These are phyloP conservation scores for Fallopia convolvulus DNA, from an alignment of 148 eudicot genomes.

Conservation along the genomic window DNA sequence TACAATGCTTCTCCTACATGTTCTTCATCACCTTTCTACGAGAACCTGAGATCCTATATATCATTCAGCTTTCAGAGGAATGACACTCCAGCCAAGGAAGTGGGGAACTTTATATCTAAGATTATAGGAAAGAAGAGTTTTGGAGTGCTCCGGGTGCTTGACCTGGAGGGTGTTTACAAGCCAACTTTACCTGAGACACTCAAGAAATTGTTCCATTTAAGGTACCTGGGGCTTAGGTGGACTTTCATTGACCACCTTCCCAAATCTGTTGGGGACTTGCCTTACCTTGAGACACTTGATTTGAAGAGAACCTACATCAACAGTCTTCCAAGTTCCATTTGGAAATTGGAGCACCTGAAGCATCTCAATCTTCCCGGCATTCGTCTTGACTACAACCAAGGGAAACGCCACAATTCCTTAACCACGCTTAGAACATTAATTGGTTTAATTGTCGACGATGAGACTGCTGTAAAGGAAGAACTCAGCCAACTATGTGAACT, in stretches of 20 bases:
- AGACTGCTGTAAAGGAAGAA: conserved; percentile 12
- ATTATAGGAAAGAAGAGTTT: conserved; percentile 20
- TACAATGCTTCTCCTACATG: conserved; percentile 3
- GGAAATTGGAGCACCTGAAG: conserved; percentile 31
- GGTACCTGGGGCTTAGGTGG: conserved; percentile 48
- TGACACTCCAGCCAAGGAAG: conserved; percentile 37
- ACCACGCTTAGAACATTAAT: conserved; percentile 30
- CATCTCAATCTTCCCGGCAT: conserved; percentile 36
- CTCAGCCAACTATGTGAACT: conserved; percentile 19
- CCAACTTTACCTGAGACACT: conserved; percentile 41
- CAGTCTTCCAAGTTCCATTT: conserved; percentile 33
- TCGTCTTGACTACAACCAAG: conserved; percentile 17
- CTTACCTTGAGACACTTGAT: conserved; percentile 43
- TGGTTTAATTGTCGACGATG: conserved; percentile 32
- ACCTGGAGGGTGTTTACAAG: conserved; percentile 42
- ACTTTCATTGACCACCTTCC: conserved; percentile 47
- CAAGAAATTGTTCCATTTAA: conserved; percentile 31
- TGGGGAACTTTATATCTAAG: conserved; percentile 27
- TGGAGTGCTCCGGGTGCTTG: conserved; percentile 44
- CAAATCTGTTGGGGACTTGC: conserved; percentile 30
- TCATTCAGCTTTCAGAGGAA: conserved; percentile 31
- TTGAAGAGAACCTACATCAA: conserved; percentile 40
- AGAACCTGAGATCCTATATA: conserved; percentile 32
- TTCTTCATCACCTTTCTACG: background rate
- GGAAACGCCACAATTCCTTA: background rate